These are phyloP conservation scores for Kernera saxatilis DNA, from an alignment of 345 rosid species.

Conservation along the genomic window DNA sequence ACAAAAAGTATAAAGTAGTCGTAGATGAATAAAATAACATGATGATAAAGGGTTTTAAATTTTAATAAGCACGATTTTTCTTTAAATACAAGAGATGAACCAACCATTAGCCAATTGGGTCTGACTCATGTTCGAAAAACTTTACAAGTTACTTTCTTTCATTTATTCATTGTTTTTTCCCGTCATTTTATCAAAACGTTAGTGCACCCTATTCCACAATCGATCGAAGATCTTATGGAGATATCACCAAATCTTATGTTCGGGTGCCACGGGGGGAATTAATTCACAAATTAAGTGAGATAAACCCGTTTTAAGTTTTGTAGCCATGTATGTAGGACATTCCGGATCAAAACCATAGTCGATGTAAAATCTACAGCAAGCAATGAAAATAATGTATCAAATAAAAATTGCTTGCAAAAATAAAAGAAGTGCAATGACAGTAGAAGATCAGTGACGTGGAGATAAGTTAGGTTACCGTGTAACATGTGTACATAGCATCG, in stretches of 20 bases:
- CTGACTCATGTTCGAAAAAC: slow-evolving; percentile 28
- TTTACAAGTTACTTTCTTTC: slow-evolving; percentile 17
- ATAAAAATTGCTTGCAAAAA: not conserved
- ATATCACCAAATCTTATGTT: not conserved
- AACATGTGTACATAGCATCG: slow-evolving; percentile 22
- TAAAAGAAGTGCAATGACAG: not conserved
- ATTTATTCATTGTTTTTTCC: not conserved
- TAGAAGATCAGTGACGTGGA: slow-evolving; percentile 13
- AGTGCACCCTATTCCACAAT: slow-evolving; percentile 18
- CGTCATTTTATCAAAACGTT: not conserved
- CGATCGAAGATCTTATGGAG: not conserved
- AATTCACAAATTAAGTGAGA: not conserved
- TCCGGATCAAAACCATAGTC: not conserved
- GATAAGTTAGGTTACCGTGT: slow-evolving; percentile 24
- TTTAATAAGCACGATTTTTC: not conserved
- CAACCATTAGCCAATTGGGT: slow-evolving; percentile 24
- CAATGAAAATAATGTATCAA: not conserved
- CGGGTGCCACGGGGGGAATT: not conserved
- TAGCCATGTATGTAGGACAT: not conserved
- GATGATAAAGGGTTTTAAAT: not conserved
- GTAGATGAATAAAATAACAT: slow-evolving; percentile 5
- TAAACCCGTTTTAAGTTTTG: not conserved
- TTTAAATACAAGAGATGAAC: slow-evolving; percentile 5
- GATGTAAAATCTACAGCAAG: not conserved
- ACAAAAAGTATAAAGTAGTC: slow-evolving; percentile 9